Conservation (phyloP, 2,329 filamentous ascomycete genomes). For the Fusarium sp. region DNA sequence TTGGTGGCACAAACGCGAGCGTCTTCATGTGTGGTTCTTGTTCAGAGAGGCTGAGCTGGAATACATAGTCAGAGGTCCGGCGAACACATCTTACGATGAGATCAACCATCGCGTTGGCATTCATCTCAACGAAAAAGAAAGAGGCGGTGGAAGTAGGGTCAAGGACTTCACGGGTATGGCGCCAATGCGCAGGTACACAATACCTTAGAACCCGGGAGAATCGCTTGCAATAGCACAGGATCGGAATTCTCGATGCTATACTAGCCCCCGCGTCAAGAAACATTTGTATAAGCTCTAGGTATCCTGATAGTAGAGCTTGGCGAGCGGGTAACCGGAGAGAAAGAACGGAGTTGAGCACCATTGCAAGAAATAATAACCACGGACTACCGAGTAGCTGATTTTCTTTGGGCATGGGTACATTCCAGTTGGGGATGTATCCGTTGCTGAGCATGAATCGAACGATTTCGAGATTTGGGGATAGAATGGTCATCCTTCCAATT, state of each 20-base stretch:
- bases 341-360: rapidly evolving
- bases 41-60: too few relatives aligned
- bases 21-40: background rate
- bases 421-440: too few relatives aligned
- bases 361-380: background rate
- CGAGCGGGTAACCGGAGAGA: background rate
- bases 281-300: background rate
- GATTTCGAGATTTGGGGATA: too few relatives aligned
- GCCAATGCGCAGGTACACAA: too few relatives aligned
- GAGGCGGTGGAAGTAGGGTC: too few relatives aligned
- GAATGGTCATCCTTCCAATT: too few relatives aligned
- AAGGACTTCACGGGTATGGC: too few relatives aligned
- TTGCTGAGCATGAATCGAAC: too few relatives aligned
- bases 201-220: too few relatives aligned
- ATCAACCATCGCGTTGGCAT: background rate
- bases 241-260: background rate
- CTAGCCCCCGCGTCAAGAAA: background rate
- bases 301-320: background rate
- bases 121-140: background rate
- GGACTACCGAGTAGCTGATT: too few relatives aligned
- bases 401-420: too few relatives aligned
- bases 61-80: background rate
- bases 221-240: too few relatives aligned
- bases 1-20: background rate
- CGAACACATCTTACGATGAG: background rate